These are phyloP conservation scores for Beverwykella pulmonaria DNA, from an alignment of 495 filamentous ascomycete species.

Conservation along the genomic window DNA sequence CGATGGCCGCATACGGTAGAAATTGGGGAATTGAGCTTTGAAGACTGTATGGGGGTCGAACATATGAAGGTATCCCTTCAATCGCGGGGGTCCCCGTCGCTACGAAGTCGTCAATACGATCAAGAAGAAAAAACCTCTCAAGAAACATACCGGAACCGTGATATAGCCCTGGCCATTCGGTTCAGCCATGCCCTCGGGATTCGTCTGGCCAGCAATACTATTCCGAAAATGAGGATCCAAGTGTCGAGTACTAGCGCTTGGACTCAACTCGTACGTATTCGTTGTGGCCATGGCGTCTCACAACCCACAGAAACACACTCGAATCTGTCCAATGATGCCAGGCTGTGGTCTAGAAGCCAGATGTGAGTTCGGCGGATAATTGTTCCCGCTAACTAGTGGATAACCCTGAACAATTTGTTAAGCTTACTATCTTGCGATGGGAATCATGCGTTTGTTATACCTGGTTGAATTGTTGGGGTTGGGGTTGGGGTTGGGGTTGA, in stretches of 20 bases:
- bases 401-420: neutral
- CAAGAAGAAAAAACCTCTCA: neutral
- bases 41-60: constrained; percentile 16
- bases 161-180: neutral
- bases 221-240: neutral
- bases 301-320: neutral
- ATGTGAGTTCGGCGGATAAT: neutral
- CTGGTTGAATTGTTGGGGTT: neutral
- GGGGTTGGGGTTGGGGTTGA: neutral
- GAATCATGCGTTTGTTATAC: neutral
- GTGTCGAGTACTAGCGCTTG: neutral
- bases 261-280: neutral
- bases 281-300: neutral
- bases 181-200: neutral
- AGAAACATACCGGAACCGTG: neutral
- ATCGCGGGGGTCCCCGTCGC: neutral
- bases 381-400: neutral
- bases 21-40: constrained; percentile 4
- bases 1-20: constrained; percentile 23
- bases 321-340: neutral
- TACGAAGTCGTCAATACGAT: neutral
- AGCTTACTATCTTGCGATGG: neutral
- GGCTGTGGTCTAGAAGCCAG: neutral
- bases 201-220: neutral
- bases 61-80: constrained; percentile 14